A percentile compares a stretch with the other conserved stretches of the same genome.
These are phyloP conservation scores for Phytopythium helicoides DNA, from an alignment of 352 stramenopile genomes.

Conservation along the genomic window DNA sequence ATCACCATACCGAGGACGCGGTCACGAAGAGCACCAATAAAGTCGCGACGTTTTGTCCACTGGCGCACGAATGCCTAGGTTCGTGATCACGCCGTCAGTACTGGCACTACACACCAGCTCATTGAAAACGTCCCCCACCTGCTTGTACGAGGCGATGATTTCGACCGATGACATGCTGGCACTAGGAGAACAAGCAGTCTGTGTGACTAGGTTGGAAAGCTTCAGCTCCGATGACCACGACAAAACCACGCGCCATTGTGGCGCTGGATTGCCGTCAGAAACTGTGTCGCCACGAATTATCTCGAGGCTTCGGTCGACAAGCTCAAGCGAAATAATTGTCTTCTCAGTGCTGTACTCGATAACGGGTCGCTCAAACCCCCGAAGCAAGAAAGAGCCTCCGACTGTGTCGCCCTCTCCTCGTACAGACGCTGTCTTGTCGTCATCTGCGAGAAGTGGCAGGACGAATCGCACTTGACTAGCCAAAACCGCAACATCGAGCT, in stretches of 20 bases:
- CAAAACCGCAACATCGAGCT: slow-evolving; percentile 29
- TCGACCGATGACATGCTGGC: slow-evolving; percentile 32
- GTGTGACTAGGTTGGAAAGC: slow-evolving; percentile 42
- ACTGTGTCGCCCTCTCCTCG: neutral
- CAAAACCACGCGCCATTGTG: slow-evolving; percentile 5
- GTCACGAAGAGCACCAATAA: slow-evolving; percentile 27
- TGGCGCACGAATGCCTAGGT: slow-evolving; percentile 34
- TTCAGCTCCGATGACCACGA: slow-evolving; percentile 29
- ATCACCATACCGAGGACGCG: slow-evolving; percentile 28
- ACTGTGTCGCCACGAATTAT: neutral
- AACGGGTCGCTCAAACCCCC: neutral
- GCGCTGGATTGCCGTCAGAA: neutral
- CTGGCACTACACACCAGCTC: slow-evolving; percentile 1
- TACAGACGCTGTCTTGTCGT: neutral
- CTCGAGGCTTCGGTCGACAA: neutral
- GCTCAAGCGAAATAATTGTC: slow-evolving; percentile 2
- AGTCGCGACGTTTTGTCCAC: slow-evolving; percentile 37
- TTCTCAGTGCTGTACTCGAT: neutral
- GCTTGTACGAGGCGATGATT: slow-evolving; percentile 26
- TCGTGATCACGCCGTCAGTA: too few species aligned
- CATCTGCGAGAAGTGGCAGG: slow-evolving; percentile 24
- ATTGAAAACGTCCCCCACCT: slow-evolving; percentile 15
- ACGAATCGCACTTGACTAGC: slow-evolving; percentile 20
- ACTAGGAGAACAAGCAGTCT: slow-evolving; percentile 15
- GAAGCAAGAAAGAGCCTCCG: neutral